phyloP scores from a whole-genome alignment of 768 basidiomycete genomes.

The Kwoniella mangroviensis region DNA sequence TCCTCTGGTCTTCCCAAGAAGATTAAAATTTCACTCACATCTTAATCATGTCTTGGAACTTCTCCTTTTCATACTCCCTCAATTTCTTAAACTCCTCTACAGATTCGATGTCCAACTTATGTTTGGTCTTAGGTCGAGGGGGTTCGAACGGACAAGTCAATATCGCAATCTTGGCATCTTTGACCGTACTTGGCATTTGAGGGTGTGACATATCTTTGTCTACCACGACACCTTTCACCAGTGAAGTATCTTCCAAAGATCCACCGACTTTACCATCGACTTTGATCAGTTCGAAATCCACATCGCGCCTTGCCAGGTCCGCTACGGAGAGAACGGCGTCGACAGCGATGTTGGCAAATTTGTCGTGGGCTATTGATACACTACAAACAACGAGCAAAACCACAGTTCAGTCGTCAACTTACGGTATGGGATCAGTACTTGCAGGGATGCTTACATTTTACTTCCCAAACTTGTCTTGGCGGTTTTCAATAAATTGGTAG shows the following conservation, averaged over 20 bases:
- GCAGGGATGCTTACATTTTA: slow-evolving; percentile 79
- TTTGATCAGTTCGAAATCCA: slow-evolving; percentile 97
- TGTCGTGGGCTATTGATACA: slow-evolving; percentile 92
- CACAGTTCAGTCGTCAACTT: no score
- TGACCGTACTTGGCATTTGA: slow-evolving; percentile 89
- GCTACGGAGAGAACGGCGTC: slow-evolving; percentile 95
- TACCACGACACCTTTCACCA: slow-evolving; percentile 96
- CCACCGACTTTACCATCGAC: slow-evolving; percentile 99
- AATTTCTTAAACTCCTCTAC: slow-evolving; percentile 97
- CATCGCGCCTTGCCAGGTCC: slow-evolving; percentile 90
- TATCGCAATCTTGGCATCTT: slow-evolving; percentile 90
- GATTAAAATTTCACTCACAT: no score
- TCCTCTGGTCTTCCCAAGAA: no score
- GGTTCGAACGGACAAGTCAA: slow-evolving; percentile 99
- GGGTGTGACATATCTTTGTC: slow-evolving; percentile 99
- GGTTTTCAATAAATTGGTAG: slow-evolving; percentile 85
- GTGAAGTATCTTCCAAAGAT: slow-evolving; percentile 87
- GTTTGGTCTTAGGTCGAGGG: slow-evolving; percentile 98
- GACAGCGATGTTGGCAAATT: slow-evolving; percentile 97
- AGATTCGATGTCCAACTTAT: slow-evolving; percentile 93
- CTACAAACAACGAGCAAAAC: slow-evolving; percentile 60
- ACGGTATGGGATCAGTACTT: no score
- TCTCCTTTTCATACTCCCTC: slow-evolving; percentile 91
- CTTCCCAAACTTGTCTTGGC: slow-evolving; percentile 95
- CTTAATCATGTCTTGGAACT: slow-evolving; percentile 96